These are phyloP conservation scores for Blastomyces parvus DNA, from an alignment of 2,329 filamentous ascomycete genomes.

Conservation along the genomic window DNA sequence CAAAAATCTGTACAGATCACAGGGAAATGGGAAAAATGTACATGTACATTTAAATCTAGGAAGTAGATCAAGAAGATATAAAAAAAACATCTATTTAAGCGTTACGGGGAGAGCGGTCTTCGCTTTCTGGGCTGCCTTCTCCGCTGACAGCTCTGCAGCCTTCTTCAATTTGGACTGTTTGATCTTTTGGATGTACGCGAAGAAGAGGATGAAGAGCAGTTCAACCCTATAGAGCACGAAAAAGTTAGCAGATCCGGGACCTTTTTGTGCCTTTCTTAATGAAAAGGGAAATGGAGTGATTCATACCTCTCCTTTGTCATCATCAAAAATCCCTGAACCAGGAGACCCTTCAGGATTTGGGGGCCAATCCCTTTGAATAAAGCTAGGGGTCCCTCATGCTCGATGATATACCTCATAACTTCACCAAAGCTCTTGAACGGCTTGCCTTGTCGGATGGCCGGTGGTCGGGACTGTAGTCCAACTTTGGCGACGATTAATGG, in stretches of 20 bases:
- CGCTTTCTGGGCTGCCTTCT: constrained; percentile 53
- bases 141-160: constrained; percentile 53
- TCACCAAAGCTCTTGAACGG: constrained; percentile 89
- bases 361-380: constrained; percentile 96
- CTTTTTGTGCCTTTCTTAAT: not conserved
- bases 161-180: constrained; percentile 58
- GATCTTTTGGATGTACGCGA: constrained; percentile 68
- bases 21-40: constrained; percentile 6
- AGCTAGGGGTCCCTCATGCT: constrained; percentile 73
- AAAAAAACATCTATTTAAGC: constrained; percentile 32
- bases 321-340: constrained; percentile 95
- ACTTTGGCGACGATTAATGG: constrained; percentile 97
- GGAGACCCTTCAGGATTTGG: constrained; percentile 81
- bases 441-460: constrained; percentile 71
- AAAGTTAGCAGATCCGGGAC: constrained; percentile 9
- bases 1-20: constrained; percentile 3
- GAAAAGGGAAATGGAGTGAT: constrained; percentile 5
- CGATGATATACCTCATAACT: constrained; percentile 87
- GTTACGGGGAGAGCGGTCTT: constrained; percentile 44
- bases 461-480: constrained; percentile 85
- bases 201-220: constrained; percentile 72
- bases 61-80: not conserved
- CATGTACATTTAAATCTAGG: constrained; percentile 8
- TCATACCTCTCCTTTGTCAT: constrained; percentile 92
- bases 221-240: constrained; percentile 56